Evolutionary conservation across 345 rosid genomes (phyloP).

Genomic region (Salix arbutifolia): DNA sequence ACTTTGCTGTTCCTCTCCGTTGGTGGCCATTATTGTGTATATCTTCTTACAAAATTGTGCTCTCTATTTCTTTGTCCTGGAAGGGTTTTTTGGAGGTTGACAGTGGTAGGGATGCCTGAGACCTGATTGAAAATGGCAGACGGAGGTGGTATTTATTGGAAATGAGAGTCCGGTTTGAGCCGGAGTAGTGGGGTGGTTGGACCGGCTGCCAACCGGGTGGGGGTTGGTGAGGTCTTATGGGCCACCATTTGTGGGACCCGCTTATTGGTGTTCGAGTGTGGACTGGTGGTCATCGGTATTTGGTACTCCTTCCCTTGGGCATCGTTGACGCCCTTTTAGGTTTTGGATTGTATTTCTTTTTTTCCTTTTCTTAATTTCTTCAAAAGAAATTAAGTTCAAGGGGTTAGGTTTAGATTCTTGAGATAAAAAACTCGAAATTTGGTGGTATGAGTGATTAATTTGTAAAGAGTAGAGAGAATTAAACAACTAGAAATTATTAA

Average conservation of each 20-base stretch:
- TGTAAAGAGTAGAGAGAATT: not conserved
- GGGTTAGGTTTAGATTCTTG: not conserved
- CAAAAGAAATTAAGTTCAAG: not conserved
- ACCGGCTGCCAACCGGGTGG: constrained; percentile 9
- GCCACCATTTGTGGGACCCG: not conserved
- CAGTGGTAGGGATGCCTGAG: too few relatives aligned
- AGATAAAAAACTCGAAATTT: not conserved
- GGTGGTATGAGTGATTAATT: too few relatives aligned
- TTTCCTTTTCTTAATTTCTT: not conserved
- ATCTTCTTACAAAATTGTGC: not conserved
- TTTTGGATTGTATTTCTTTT: not conserved
- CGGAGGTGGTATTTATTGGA: not conserved
- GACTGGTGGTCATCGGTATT: not conserved
- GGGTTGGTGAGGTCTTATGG: constrained; percentile 21
- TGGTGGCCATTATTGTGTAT: constrained; percentile 41
- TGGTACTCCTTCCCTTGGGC: not conserved
- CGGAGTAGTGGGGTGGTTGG: not conserved
- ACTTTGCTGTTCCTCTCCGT: constrained; percentile 50
- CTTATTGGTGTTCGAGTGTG: not conserved
- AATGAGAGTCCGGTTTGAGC: constrained; percentile 9
- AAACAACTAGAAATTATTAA: too few relatives aligned
- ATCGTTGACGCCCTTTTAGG: not conserved
- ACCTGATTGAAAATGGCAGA: not conserved
- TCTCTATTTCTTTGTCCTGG: not conserved
- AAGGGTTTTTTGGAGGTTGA: not conserved